Conservation (phyloP, 176 grass and related monocot species). For the Musa troglodytarum region DNA sequence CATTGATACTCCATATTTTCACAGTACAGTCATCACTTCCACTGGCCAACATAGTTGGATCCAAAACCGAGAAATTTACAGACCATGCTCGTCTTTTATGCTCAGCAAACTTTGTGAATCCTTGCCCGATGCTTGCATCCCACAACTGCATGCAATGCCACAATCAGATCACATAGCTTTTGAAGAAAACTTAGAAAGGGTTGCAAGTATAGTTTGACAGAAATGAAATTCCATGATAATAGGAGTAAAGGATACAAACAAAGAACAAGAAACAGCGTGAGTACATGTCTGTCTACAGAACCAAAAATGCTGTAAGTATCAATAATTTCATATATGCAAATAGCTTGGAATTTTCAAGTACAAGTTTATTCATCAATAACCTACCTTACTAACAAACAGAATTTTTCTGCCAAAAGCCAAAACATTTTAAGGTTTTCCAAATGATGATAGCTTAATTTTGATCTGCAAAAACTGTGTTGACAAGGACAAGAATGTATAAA, state of each 20-base stretch:
- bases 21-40: constrained; percentile 90
- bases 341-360: too few species aligned
- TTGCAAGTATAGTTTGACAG: not conserved
- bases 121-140: constrained; percentile 93
- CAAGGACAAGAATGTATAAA: not conserved
- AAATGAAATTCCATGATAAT: not conserved
- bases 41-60: constrained; percentile 89
- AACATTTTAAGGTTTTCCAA: too few species aligned
- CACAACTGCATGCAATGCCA: constrained; percentile 63
- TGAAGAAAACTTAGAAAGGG: not conserved
- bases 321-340: too few species aligned
- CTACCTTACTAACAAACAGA: too few species aligned
- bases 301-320: not conserved
- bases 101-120: constrained; percentile 65
- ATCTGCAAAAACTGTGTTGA: too few species aligned
- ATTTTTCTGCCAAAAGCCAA: too few species aligned
- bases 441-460: too few species aligned
- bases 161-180: not conserved
- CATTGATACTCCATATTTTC: constrained; percentile 97
- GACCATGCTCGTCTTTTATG: constrained; percentile 95
- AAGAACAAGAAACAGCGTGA: not conserved
- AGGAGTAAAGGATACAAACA: not conserved
- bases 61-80: constrained; percentile 84
- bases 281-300: not conserved
- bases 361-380: too few species aligned